Percentiles rank a stretch among this genome's conserved stretches.
phyloP scores from a whole-genome alignment of 2,329 filamentous ascomycete species.

The Fusarium sp. region DNA sequence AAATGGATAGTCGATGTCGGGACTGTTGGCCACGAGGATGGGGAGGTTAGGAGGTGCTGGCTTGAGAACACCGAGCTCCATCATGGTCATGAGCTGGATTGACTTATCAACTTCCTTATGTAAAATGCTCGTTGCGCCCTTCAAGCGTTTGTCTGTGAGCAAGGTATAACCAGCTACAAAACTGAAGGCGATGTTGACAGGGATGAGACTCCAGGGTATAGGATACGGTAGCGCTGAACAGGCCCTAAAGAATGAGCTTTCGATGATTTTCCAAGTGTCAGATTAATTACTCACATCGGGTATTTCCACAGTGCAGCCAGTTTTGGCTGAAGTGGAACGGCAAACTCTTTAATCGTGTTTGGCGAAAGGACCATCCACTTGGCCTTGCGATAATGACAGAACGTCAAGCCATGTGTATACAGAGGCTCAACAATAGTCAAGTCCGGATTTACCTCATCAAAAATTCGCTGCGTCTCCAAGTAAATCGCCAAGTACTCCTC shows the following conservation, averaged over 20 bases:
- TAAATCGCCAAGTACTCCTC: neutral
- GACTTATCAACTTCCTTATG: neutral
- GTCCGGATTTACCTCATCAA: neutral
- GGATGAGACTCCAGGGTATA: neutral
- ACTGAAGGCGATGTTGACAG: neutral
- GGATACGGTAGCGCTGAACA: neutral
- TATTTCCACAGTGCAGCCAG: neutral
- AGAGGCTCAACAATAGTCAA: neutral
- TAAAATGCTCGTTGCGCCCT: neutral
- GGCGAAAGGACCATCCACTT: neutral
- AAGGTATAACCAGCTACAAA: neutral
- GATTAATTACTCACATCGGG: neutral
- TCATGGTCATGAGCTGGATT: neutral
- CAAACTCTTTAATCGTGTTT: neutral
- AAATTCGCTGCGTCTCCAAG: neutral
- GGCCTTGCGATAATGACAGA: neutral
- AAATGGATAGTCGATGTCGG: neutral
- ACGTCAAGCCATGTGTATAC: neutral
- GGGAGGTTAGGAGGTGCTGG: neutral
- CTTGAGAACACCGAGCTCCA: neutral
- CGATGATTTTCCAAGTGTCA: rapidly evolving
- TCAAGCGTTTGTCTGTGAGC: neutral
- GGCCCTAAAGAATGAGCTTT: neutral
- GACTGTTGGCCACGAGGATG: neutral
- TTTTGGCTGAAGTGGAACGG: neutral